phyloP scores from a whole-genome alignment of 306 rosid genomes.

The Arachis hypogaea region DNA sequence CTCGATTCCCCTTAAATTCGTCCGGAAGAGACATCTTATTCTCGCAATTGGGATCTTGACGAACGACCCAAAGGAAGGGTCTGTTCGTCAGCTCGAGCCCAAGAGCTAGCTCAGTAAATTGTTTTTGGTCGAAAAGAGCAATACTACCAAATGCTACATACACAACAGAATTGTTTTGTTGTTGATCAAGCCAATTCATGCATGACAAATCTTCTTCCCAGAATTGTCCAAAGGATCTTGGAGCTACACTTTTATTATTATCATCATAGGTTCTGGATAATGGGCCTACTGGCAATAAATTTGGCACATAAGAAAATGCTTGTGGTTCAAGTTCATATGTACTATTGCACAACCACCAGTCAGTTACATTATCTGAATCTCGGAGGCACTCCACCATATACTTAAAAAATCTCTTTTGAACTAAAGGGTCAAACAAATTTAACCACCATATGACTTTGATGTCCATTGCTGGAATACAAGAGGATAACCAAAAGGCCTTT shows the following conservation, averaged over 20 bases:
- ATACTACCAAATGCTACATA: slow-evolving; percentile 31
- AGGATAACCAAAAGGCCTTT: not conserved
- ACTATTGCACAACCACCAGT: not conserved
- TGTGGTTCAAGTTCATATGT: slow-evolving; percentile 20
- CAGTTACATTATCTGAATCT: not conserved
- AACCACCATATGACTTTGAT: not conserved
- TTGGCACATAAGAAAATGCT: slow-evolving; percentile 4
- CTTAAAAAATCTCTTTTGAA: not conserved
- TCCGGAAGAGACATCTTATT: not conserved
- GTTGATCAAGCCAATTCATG: slow-evolving; percentile 29
- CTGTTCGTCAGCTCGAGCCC: slow-evolving; percentile 28
- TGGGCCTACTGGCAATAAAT: not conserved
- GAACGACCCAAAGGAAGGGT: slow-evolving; percentile 46
- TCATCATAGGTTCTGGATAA: not conserved
- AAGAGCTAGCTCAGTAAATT: slow-evolving; percentile 26
- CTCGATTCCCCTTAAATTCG: slow-evolving; percentile 23
- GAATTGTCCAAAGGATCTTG: slow-evolving; percentile 25
- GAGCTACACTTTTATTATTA: not conserved
- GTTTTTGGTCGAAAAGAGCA: not conserved
- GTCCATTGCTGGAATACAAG: slow-evolving; percentile 6
- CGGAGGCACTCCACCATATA: not conserved
- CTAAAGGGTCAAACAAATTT: not conserved
- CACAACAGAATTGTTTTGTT: slow-evolving; percentile 18
- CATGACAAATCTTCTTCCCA: slow-evolving; percentile 35
- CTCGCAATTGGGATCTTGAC: not conserved